Evolutionary conservation across 1,139 yeast species (phyloP), one percentile per base, ranked within the genome.

Genomic region (Geotrichum fermentans): DNA sequence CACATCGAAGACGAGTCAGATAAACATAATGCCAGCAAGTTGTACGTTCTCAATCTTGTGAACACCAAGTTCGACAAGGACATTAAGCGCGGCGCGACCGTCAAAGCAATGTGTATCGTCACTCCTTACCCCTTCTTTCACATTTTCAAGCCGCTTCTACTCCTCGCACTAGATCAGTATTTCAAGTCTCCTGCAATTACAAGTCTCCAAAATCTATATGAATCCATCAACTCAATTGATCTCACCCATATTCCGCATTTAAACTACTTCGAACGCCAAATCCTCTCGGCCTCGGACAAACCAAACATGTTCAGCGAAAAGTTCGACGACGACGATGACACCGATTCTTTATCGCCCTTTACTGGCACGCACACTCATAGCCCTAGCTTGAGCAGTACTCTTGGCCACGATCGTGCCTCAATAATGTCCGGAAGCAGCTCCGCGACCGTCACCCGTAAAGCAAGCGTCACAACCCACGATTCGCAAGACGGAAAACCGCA

Each of bases 41-140:
- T 76, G 58, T 80, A 70, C 55, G 71, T 79, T 40, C 72, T 79
- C 56, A 79, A 82, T 26, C 67, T 79, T n/a, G 83, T 79, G 45
- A 74, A 72, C 58, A 78, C 80, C 53, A 72, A 72, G 56, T 40
- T 40, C 18, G 73, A 71, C 40, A 61, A 63, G 32, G 60, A 61
- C n/a, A 75, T 71, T 36, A 73, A 72, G 57, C 65, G 85, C 55
- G 83, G 83, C 1, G 77, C 82, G 3, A 68, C 71, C 21, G 79
- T 80, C 51, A 78, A 78, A 58, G 72, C 82, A 21, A 65, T 80
- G 55, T 74, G 80, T 18, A 71, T 80, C 24, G 67, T 80, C 21
- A 79, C 85, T 16, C 67, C 68, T 26, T 69, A 75, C 44, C 64
- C 73, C 4, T 78, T 69, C 59, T 77, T 79, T 65, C 80, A 79